These are phyloP conservation scores for Roridomyces roridus DNA, from an alignment of 768 basidiomycete species.

Conservation along the genomic window DNA sequence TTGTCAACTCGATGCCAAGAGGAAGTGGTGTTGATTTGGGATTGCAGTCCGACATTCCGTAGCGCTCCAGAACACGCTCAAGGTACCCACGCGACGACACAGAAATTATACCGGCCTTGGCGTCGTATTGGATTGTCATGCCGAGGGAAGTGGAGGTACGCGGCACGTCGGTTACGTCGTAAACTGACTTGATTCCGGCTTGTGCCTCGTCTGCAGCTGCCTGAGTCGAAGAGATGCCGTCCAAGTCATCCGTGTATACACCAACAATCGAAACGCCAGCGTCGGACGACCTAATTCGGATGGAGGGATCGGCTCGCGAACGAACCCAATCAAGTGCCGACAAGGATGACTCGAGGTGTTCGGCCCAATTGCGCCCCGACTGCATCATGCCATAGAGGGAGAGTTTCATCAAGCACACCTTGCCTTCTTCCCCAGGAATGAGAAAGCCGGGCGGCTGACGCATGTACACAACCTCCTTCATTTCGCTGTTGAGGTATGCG, in stretches of 20 bases:
- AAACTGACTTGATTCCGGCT: constrained; percentile 18
- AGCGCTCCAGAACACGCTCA: no score
- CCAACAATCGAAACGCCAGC: no score
- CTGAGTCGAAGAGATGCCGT: no score
- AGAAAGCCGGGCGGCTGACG: constrained; percentile 32
- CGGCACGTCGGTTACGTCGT: constrained; percentile 26
- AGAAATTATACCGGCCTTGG: constrained; percentile 22
- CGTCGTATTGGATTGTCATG: constrained; percentile 17
- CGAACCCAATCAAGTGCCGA: no score
- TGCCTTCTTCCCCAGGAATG: neutral
- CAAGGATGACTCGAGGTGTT: no score
- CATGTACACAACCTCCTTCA: constrained; percentile 43
- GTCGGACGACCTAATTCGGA: no score
- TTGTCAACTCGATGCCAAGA: constrained; percentile 21
- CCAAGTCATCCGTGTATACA: no score
- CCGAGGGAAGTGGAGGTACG: constrained; percentile 29
- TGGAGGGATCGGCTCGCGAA: no score
- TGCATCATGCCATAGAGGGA: no score
- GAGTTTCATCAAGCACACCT: no score
- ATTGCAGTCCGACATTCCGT: constrained; percentile 28
- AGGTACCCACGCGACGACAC: constrained; percentile 25
- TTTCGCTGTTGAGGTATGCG: no score
- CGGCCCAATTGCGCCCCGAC: no score
- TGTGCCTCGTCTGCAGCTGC: constrained; percentile 12
- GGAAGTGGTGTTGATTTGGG: constrained; percentile 35